These are phyloP conservation scores for Gastrolobium bilobum DNA, from an alignment of 306 rosid genomes.

Conservation along the genomic window DNA sequence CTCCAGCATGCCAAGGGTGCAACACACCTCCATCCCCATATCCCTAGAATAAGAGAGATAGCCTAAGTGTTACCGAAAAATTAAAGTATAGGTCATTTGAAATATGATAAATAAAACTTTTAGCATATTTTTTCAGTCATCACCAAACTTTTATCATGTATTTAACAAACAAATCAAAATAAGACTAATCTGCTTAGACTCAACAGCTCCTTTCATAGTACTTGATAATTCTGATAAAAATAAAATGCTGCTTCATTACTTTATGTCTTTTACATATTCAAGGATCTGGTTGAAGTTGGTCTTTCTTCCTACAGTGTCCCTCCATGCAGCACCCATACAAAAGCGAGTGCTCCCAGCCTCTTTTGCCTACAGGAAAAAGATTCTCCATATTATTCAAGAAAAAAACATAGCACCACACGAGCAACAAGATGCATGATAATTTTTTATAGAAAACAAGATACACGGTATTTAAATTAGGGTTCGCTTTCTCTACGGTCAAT, in stretches of 20 bases:
- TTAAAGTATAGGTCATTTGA: neutral
- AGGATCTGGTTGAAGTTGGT: constrained; percentile 92
- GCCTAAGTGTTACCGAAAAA: neutral
- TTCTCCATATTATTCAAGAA: constrained; percentile 37
- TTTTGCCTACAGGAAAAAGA: constrained; percentile 73
- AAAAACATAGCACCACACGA: constrained; percentile 3
- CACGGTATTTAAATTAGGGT: neutral
- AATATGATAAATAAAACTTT: constrained; percentile 25
- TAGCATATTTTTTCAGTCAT: constrained; percentile 34
- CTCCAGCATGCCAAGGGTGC: constrained; percentile 99
- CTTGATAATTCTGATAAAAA: constrained; percentile 4
- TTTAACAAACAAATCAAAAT: constrained; percentile 13
- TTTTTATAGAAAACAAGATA: neutral
- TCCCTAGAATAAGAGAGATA: constrained; percentile 60
- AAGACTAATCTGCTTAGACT: neutral
- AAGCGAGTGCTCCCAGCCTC: constrained; percentile 99
- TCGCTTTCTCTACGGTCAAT: no score
- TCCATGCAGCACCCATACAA: constrained; percentile 99
- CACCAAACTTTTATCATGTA: constrained; percentile 30
- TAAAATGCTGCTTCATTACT: constrained; percentile 58
- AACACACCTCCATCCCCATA: constrained; percentile 99
- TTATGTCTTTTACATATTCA: constrained; percentile 86
- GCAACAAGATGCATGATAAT: constrained; percentile 21
- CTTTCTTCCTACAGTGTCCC: constrained; percentile 93
- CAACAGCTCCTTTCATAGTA: neutral